Base-by-base conservation (phyloP, 306 rosid genomes). In the Quercus robur region DNA sequence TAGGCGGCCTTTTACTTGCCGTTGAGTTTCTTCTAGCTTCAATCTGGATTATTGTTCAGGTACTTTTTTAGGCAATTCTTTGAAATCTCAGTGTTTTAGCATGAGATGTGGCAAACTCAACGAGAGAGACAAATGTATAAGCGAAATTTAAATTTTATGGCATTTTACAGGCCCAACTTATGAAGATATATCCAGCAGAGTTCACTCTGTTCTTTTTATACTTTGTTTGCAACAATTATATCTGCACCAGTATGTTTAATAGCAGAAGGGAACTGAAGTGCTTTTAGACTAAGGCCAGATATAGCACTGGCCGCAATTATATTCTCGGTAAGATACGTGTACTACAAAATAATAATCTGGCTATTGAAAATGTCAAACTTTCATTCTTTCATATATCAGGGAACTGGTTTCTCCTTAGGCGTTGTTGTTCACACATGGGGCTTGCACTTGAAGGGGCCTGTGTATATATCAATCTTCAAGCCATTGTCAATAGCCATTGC, bases 401-500 rank as follows among this genome's bases (percentile, higher is more conserved):
- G 97, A 97, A 79, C 31, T 10, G 97, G 97, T 33, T 94, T 97
- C 58, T 85, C 88, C 77, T 3, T 94, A 76, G 91, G 86, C 87
- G 89, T 87, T 72, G 58, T 93, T 56, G 89, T 91, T 70, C 99
- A 94, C 70, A 78, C 97, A 6, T 93, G 91, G 94, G 91, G 84
- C 2, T 81, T 94, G 78, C 97, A 84, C 33, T 19, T 91, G 78
- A 94, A 93, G 85, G 97, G 99, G 10, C 93, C 99, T 1, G 93
- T 94, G 15, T 94, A 84, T 62, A 94, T 88, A 15, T 90, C 97
- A 21, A 91, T 91, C 88, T 95, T 95, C 86, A 95, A 88, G 85
- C 99, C 99, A 18, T 63, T 95, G 56, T 86, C 96, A 21, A 89
- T 93, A 73, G 93, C 90, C 49, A 90, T 91, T 58, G 89, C 99